phyloP scores from a whole-genome alignment of 2,329 filamentous ascomycete genomes.

The Colletotrichum liaoningense region DNA sequence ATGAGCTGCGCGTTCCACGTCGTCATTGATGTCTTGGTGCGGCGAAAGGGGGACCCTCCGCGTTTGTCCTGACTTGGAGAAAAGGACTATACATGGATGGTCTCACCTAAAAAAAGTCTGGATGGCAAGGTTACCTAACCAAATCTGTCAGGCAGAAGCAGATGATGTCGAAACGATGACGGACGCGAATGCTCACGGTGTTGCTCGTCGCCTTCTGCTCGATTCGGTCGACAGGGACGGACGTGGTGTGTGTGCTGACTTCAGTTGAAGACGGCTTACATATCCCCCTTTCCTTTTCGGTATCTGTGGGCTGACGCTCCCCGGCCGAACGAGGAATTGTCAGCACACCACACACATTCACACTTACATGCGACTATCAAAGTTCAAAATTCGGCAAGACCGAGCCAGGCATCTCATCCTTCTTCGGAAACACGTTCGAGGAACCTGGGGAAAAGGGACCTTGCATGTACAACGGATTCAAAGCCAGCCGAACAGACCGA shows the following conservation, averaged over 20 bases:
- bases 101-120: neutral
- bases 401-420: neutral
- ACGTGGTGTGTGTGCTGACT: neutral
- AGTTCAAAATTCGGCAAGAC: neutral
- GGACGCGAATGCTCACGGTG: neutral
- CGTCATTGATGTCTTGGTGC: too few relatives aligned
- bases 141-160: neutral
- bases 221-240: neutral
- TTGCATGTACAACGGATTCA: neutral
- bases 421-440: neutral
- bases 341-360: neutral
- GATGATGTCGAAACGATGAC: neutral
- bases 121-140: fast-evolving
- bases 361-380: neutral
- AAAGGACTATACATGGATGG: neutral
- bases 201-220: neutral
- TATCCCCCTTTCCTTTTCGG: neutral
- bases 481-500: neutral
- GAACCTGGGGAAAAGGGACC: neutral
- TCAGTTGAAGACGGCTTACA: neutral
- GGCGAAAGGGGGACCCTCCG: too few relatives aligned
- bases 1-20: neutral
- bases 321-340: neutral
- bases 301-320: neutral
- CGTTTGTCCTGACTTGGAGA: neutral